Evolutionary conservation across 805 yeast genomes (phyloP), one percentile per base, ranked within the genome.

Genomic region (Lipomyces spencermartinsiae): DNA sequence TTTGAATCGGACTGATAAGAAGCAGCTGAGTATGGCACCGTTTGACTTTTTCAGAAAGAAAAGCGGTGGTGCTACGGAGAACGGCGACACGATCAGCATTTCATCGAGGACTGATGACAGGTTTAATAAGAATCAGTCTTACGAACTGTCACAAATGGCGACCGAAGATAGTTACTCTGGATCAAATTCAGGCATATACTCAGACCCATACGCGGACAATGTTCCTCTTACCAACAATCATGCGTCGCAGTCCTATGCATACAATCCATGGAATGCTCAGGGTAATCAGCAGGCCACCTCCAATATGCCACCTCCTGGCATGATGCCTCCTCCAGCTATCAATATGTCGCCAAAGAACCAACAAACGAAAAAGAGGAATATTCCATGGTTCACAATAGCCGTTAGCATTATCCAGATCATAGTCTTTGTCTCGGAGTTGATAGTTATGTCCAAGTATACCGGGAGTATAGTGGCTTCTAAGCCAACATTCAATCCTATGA

Each of bases 401-500:
- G 66, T 78, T 43, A 68, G 73, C 22, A n/a, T 73, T 8, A 67
- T 78, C 14, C 81, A 89, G 73, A 73, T 86, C 4, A 77, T 78
- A 7, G 88, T 89, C 8, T 89, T 89, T 74, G 82, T 88, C 7
- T 89, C 83, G 12, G 93, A 89, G 75, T 77, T 89, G 46, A 83
- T 81, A 10, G 80, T 79, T 65, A 86, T 87, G 90, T 83, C 86
- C 5, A 73, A 76, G 5, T 79, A 85, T 57, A 89, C 93, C 0
- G 91, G 91, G 1, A 82, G 85, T 16, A 86, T 89, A 2, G 83
- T 89, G 68, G 91, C 87, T 74, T 87, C 91, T 0, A 77, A 87
- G 72, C 93, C 93, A 4, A 84, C 86, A 68, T 87, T 89, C 80
- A 89, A 89, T 75, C 93, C 93, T 5, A 89, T 89, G 93, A 76